phyloP scores from a whole-genome alignment of 305 asterid species.

The Nicotiana rustica region DNA sequence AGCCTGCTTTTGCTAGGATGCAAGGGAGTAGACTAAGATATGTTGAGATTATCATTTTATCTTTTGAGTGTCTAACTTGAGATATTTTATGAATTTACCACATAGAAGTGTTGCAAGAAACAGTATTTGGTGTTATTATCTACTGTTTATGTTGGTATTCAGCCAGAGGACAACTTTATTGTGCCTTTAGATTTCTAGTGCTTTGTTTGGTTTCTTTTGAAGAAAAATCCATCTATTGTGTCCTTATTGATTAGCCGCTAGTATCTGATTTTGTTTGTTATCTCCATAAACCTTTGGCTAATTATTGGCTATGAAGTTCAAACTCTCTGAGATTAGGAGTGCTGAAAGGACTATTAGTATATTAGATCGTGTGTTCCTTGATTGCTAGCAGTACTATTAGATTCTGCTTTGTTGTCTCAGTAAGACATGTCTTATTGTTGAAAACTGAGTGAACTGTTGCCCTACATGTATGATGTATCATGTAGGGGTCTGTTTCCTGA shows the following conservation, averaged over 20 bases:
- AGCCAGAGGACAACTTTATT: neutral
- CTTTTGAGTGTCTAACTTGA: neutral
- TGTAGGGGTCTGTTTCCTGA: neutral
- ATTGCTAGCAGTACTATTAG: neutral
- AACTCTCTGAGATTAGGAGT: neutral
- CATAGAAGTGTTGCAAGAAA: neutral
- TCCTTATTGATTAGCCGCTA: neutral
- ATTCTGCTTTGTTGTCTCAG: neutral
- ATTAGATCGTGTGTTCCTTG: neutral
- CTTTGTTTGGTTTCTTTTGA: neutral
- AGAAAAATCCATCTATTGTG: neutral
- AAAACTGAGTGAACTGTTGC: neutral
- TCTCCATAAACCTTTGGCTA: neutral
- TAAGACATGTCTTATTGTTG: neutral
- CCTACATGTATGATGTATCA: neutral
- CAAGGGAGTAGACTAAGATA: slow-evolving; percentile 32
- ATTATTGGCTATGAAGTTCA: neutral
- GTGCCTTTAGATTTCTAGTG: slow-evolving; percentile 16
- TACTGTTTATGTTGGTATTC: neutral
- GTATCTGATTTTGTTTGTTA: neutral
- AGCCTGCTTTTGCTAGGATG: slow-evolving; percentile 36
- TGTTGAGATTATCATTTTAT: neutral
- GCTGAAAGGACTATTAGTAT: neutral
- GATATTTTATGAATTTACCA: slow-evolving; percentile 6
- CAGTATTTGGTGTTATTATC: neutral